phyloP scores from a whole-genome alignment of 179 eudicot genomes.

The Pouteria campechiana region DNA sequence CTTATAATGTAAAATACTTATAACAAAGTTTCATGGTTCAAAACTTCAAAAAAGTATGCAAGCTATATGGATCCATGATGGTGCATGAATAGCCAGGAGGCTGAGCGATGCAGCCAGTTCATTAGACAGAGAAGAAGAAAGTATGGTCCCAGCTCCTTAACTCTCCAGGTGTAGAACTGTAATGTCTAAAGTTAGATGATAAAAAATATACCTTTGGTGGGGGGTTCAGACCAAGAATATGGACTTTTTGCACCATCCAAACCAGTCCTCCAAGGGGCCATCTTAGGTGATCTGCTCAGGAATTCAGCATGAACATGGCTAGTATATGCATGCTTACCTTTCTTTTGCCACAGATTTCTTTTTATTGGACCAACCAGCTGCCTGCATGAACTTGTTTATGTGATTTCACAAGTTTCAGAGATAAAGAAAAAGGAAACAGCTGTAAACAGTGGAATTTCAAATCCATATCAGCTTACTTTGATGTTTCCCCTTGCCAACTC shows the following conservation, averaged over 20 bases:
- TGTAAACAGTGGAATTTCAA: not conserved
- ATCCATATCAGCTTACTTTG: constrained; percentile 59
- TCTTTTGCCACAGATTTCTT: constrained; percentile 13
- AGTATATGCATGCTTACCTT: constrained; percentile 14
- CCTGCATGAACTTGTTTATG: constrained; percentile 6
- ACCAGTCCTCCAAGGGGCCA: constrained; percentile 21
- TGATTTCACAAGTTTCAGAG: not conserved
- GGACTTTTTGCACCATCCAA: constrained; percentile 32
- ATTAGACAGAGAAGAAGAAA: too few species aligned
- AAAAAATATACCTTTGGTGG: constrained; percentile 37
- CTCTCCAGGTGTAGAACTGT: too few species aligned
- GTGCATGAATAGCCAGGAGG: too few species aligned
- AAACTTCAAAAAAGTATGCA: not conserved
- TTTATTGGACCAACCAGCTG: constrained; percentile 5
- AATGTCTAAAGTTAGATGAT: too few species aligned
- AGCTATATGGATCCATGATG: not conserved
- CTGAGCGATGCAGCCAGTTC: too few species aligned
- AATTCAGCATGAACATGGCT: constrained; percentile 53
- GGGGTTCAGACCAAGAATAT: constrained; percentile 36
- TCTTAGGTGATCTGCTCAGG: constrained; percentile 36
- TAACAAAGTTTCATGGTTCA: too few species aligned
- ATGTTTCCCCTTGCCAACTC: constrained; percentile 14
- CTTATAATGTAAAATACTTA: too few species aligned
- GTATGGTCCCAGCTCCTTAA: too few species aligned
- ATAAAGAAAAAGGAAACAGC: not conserved